Percentiles rank a stretch among this genome's conserved stretches.
Conservation (phyloP, 768 basidiomycete genomes). For the Omphalotus guepiniiformis region DNA sequence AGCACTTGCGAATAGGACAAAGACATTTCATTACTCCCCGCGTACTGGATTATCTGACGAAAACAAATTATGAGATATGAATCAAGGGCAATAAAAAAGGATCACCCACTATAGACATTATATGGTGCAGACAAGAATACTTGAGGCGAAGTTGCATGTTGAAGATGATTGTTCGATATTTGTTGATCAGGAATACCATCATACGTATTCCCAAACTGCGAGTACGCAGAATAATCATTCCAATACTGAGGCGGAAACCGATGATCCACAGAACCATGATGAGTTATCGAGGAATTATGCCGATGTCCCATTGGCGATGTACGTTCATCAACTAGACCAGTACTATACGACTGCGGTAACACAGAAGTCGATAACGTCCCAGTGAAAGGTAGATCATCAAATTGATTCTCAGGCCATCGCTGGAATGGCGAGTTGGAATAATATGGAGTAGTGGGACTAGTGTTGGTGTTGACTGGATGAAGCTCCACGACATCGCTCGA, state of each 20-base stretch:
- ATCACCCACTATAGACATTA: conserved; percentile 3
- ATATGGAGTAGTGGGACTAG: neutral
- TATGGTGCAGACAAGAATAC: conserved; percentile 25
- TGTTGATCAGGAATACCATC: conserved; percentile 16
- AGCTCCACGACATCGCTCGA: neutral
- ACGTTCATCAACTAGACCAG: conserved; percentile 58
- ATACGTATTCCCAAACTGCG: conserved; percentile 43
- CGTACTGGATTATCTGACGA: too few relatives aligned
- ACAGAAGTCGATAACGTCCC: conserved; percentile 65
- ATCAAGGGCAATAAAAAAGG: too few relatives aligned
- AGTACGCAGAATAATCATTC: conserved; percentile 51
- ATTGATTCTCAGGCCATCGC: conserved; percentile 36
- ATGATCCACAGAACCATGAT: conserved; percentile 12
- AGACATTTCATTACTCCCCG: too few relatives aligned
- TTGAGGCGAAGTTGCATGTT: conserved; percentile 16
- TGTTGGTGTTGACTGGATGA: neutral
- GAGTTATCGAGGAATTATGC: conserved; percentile 3
- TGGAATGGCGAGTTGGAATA: conserved; percentile 31
- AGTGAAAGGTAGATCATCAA: conserved; percentile 28
- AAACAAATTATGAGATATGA: too few relatives aligned
- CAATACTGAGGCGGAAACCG: conserved; percentile 49
- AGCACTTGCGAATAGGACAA: too few relatives aligned
- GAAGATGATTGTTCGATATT: neutral
- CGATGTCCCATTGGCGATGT: conserved; percentile 5
- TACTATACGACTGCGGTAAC: conserved; percentile 72